Evolutionary conservation across 306 rosid species (phyloP).

Genomic region (Echinosophora koreensis): DNA sequence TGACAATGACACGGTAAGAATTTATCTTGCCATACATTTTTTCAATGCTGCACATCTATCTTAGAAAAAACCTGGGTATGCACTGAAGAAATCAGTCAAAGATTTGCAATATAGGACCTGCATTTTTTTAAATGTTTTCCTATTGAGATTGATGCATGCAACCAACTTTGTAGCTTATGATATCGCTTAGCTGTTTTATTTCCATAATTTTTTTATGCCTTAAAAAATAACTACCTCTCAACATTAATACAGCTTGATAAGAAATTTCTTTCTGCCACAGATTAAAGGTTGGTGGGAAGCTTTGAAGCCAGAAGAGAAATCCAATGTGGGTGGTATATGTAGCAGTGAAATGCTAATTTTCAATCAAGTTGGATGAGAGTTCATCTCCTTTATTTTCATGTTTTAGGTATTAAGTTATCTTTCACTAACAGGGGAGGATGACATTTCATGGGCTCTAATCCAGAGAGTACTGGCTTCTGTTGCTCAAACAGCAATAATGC

Average conservation of each 20-base stretch:
- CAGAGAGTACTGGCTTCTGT: conserved; percentile 73
- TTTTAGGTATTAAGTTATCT: conserved; percentile 78
- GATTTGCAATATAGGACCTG: background rate
- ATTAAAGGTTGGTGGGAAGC: conserved; percentile 92
- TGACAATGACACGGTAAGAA: conserved; percentile 89
- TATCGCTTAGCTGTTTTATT: conserved; percentile 32
- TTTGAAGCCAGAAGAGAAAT: conserved; percentile 76
- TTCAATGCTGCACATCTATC: conserved; percentile 18
- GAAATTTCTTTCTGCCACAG: conserved; percentile 53
- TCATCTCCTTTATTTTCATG: conserved; percentile 20
- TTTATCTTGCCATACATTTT: conserved; percentile 44
- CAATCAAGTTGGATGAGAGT: conserved; percentile 29
- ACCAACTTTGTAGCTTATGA: background rate
- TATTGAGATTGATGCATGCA: background rate
- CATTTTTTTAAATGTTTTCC: conserved; percentile 8
- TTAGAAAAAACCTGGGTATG: conserved; percentile 23
- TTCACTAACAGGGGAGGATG: conserved; percentile 64
- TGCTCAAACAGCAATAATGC: conserved; percentile 83
- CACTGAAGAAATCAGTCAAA: conserved; percentile 20
- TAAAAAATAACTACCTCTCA: conserved; percentile 13
- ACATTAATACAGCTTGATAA: conserved; percentile 41
- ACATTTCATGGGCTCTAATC: conserved; percentile 78
- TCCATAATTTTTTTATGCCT: conserved; percentile 26
- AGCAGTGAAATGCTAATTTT: conserved; percentile 22
- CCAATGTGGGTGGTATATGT: conserved; percentile 62